A percentile compares a stretch with the other conserved stretches of the same genome.
phyloP scores from a whole-genome alignment of 208 protist genomes.

The Strigomonas galati region DNA sequence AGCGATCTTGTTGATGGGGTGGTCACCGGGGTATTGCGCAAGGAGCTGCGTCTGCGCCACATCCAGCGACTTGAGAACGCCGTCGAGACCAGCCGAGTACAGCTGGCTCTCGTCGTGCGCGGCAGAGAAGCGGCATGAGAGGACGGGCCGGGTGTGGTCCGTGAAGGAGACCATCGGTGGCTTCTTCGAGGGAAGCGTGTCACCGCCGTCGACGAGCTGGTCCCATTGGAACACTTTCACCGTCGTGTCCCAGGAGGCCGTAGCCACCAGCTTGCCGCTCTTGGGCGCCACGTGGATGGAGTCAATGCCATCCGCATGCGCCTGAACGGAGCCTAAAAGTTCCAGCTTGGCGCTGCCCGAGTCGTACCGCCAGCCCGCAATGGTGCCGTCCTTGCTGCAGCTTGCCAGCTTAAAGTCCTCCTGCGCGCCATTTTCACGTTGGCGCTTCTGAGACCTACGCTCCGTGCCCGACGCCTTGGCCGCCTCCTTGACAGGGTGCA shows the following conservation, averaged over 20 bases:
- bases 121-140: constrained; percentile 64
- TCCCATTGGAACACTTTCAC: constrained; percentile 75
- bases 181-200: constrained; percentile 49
- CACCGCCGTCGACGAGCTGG: constrained; percentile 21
- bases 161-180: constrained; percentile 69
- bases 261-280: constrained; percentile 49
- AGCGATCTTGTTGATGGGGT: constrained; percentile 64
- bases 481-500: constrained; percentile 33
- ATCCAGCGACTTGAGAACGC: constrained; percentile 62
- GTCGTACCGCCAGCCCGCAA: constrained; percentile 64
- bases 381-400: constrained; percentile 73
- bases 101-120: constrained; percentile 33
- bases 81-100: constrained; percentile 75
- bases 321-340: constrained; percentile 44
- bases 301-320: constrained; percentile 69
- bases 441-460: constrained; percentile 8
- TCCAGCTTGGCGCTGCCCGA: constrained; percentile 26
- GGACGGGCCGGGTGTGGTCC: constrained; percentile 76
- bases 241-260: constrained; percentile 76
- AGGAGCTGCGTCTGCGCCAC: constrained; percentile 45
- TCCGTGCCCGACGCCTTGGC: not conserved
- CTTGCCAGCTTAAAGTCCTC: constrained; percentile 63
- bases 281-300: constrained; percentile 56
- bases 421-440: constrained; percentile 3
- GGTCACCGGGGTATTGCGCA: constrained; percentile 47